Base-by-base conservation (phyloP, 2,329 filamentous ascomycete genomes). In the Alternaria sp. region DNA sequence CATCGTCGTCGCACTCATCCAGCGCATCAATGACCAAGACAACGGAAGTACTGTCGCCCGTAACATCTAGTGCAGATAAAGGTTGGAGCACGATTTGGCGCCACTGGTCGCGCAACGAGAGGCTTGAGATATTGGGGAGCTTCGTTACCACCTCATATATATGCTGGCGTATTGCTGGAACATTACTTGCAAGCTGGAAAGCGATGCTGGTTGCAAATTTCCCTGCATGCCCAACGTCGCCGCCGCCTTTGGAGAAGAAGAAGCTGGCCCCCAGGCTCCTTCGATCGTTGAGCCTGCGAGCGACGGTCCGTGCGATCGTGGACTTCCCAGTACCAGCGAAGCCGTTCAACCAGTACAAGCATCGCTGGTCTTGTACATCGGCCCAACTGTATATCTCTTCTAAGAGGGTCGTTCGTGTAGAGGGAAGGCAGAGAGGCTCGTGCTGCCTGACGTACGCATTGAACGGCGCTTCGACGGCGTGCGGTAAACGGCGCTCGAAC, bases 261-360 rank as follows among this genome's bases (percentile, higher is more conserved):
- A 73, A 73, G 59, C 67, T 72, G 4, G 58, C 72, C 12, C 53
- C 67, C 0, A 72, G 63, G 12, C 49, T 15, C 8, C 51, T 11
- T 15, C 28, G 23, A 8, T 63, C 44, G 36, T 62, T 19, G 57
- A 66, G 69, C 6, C 15, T 51, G 44, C 36, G 63, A 5, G 74
- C 76, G 0, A 80, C 55, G 0, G 77, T 76, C 10, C 71, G 70
- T 15, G 75, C 66, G 36, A 53, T 70, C 0, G 77, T 79, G 2
- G 74, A 77, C 49, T 79, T 79, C 15, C 78, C 75, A 12, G 69
- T 77, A 17, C 77, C 77, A 5, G 76, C 75, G 49, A 71, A 64
- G 7, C 75, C 74, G 13, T 44, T 63, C 2, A 77, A 66, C 77
- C 74, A 79, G 68, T 71, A 79, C 53, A 77, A 70, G 44, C 58